Conservation (phyloP, 2,329 filamentous ascomycete species). For the Colletotrichum sidae region DNA sequence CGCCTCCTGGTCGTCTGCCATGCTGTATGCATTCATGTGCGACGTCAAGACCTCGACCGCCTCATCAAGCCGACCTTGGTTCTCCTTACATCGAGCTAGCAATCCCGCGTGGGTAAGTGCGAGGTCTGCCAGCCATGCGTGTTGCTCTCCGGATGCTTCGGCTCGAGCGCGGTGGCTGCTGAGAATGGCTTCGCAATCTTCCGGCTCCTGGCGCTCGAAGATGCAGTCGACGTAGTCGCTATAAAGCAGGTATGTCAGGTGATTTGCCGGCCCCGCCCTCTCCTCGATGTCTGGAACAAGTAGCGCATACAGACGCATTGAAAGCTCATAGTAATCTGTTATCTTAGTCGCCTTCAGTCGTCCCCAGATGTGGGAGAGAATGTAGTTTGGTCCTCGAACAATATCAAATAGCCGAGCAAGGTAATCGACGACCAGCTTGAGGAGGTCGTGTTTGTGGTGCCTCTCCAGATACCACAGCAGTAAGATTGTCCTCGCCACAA, state of each 20-base stretch:
- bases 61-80: constrained; percentile 45
- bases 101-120: constrained; percentile 47
- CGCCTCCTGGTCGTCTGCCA: constrained; percentile 47
- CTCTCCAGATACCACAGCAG: constrained; percentile 50
- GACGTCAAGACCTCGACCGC: constrained; percentile 44
- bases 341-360: constrained; percentile 46
- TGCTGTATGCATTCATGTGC: constrained; percentile 44
- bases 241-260: constrained; percentile 47
- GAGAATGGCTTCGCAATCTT: constrained; percentile 45
- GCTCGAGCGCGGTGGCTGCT: constrained; percentile 43
- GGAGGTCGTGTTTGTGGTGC: constrained; percentile 47
- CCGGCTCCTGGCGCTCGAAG: constrained; percentile 41
- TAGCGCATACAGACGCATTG: constrained; percentile 45
- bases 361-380: constrained; percentile 47
- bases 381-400: constrained; percentile 45
- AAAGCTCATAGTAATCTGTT: constrained; percentile 48
- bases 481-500: constrained; percentile 47
- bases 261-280: constrained; percentile 47
- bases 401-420: constrained; percentile 45
- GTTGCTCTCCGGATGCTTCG: constrained; percentile 45
- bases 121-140: constrained; percentile 47
- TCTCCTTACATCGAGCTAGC: constrained; percentile 44
- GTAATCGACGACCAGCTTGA: constrained; percentile 47
- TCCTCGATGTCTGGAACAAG: constrained; percentile 47
- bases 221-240: constrained; percentile 50